phyloP scores from a whole-genome alignment of 1,284 basidiomycete genomes.

The Microbotryum violaceum region DNA sequence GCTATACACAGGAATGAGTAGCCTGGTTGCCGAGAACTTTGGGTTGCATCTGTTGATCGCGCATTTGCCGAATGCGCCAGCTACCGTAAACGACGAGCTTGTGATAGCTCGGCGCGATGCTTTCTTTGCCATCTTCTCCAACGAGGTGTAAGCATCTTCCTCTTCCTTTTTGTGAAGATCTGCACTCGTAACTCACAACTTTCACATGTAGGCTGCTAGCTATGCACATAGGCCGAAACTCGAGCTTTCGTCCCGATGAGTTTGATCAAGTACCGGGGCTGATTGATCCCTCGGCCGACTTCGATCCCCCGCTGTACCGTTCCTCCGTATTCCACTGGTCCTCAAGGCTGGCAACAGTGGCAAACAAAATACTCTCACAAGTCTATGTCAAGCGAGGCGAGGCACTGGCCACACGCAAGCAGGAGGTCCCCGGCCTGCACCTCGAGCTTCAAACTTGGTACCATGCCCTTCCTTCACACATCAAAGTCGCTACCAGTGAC shows the following conservation, averaged over 20 bases:
- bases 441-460: not conserved
- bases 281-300: constrained; percentile 20
- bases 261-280: constrained; percentile 16
- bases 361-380: not conserved
- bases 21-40: constrained; percentile 14
- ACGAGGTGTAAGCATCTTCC: constrained; percentile 2
- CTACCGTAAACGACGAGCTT: constrained; percentile 7
- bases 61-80: constrained; percentile 4
- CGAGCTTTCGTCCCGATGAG: constrained; percentile 18
- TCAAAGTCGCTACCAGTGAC: no score
- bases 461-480: no score
- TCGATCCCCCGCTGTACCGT: constrained; percentile 25
- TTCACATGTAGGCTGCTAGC: not conserved
- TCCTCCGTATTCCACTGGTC: constrained; percentile 13
- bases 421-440: not conserved
- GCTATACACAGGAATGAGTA: no score
- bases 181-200: not conserved
- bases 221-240: not conserved
- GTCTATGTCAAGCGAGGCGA: constrained; percentile 1
- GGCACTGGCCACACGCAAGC: not conserved
- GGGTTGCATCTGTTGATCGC: constrained; percentile 24
- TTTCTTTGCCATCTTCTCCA: constrained; percentile 17
- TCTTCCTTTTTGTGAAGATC: not conserved
- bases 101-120: constrained; percentile 11
- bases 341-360: not conserved